Evolutionary conservation across 306 rosid species (phyloP), one percentile per base, ranked within the genome.

Genomic region (Inga oerstediana): DNA sequence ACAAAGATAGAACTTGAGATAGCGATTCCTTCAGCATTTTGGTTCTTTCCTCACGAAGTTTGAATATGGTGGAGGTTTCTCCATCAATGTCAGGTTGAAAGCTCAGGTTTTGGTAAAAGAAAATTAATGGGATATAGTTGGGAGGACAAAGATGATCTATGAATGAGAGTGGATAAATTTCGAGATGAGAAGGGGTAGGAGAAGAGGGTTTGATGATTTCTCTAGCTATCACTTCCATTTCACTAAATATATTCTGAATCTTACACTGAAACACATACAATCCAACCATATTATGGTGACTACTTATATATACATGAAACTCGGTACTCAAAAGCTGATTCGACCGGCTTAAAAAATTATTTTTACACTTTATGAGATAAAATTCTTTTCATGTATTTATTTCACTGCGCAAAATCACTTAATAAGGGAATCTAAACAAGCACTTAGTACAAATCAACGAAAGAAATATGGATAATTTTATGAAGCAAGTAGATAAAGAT

Each of bases 121-220:
- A 84, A 74, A 93, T 35, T 12, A 87, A 2, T 10, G 91, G 93
- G 2, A 87, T 58, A 64, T 83, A 89, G 1, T 67, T 15, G 0
- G 43, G 3, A 27, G 69, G 54, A 71, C 77, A 8, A 14, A 84
- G 5, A 35, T 81, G 81, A 35, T 89, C 96, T 20, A 89, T 34
- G 43, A 85, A 82, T 27, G 92, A 89, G 2, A 64, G 69, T 27
- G 72, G 74, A 27, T 79, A 56, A 51, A 56, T 48, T 74, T 8
- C 80, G 87, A 80, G 59, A 84, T 27, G 19, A 70, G 24, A 74
- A 22, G 91, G 89, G 62, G 93, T 92, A 44, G 88, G 81, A 69
- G 83, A 32, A 4, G 82, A 84, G 7, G 98, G 97, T 68, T 81
- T 90, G 39, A 94, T 86, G 74, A 64, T 80, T 87, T 90, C 94